Conservation (phyloP, 2,329 filamentous ascomycete species). For the Fusarium sp. region DNA sequence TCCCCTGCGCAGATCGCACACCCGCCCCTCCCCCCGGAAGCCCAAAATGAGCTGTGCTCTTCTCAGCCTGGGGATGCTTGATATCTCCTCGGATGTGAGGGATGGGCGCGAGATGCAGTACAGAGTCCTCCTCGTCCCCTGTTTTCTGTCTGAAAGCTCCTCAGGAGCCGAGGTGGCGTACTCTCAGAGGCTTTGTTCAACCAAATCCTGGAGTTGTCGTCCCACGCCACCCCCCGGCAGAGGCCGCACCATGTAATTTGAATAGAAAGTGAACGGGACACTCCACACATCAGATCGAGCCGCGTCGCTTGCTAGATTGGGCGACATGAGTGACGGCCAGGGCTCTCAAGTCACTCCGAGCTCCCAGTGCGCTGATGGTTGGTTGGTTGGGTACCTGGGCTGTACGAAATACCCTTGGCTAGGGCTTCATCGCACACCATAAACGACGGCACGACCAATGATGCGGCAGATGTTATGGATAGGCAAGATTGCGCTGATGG, state of each 20-base stretch:
- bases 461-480: conserved; percentile 25
- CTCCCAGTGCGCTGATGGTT: conserved; percentile 23
- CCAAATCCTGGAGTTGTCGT: conserved; percentile 43
- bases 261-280: conserved; percentile 28
- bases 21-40: conserved; percentile 35
- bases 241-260: conserved; percentile 37
- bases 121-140: conserved; percentile 31
- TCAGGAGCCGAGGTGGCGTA: conserved; percentile 51
- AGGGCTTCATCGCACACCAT: conserved; percentile 34
- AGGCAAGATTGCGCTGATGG: conserved; percentile 33
- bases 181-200: conserved; percentile 45
- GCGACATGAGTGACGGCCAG: conserved; percentile 26
- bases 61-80: background rate
- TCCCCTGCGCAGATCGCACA: conserved; percentile 49
- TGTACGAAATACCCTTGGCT: conserved; percentile 38
- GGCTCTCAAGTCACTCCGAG: conserved; percentile 36
- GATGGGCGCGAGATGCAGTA: conserved; percentile 39
- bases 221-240: conserved; percentile 37
- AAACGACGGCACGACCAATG: conserved; percentile 31
- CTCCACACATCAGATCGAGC: conserved; percentile 42
- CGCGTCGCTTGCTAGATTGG: conserved; percentile 40
- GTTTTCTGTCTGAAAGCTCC: conserved; percentile 34
- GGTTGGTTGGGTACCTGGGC: conserved; percentile 31
- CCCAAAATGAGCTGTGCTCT: conserved; percentile 18
- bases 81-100: conserved; percentile 13